Conservation (phyloP, 2,329 filamentous ascomycete genomes). For the Cordyceps pruinosa region DNA sequence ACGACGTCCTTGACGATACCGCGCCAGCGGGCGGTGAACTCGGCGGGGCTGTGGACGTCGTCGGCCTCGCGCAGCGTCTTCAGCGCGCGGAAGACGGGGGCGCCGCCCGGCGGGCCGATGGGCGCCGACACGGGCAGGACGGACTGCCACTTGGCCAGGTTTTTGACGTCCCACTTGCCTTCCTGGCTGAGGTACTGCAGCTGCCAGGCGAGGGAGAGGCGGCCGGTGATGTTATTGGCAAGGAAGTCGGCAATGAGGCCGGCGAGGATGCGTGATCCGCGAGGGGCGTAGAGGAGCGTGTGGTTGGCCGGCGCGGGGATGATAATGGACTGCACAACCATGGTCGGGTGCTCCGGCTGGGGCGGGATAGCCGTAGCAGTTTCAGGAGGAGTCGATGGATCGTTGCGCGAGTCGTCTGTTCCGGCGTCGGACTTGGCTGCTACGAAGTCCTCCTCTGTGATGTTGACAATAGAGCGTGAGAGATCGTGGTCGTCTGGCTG, state of each 20-base stretch:
- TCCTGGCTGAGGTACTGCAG: slow-evolving; percentile 79
- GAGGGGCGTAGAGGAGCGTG: slow-evolving; percentile 73
- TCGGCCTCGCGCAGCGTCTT: slow-evolving; percentile 92
- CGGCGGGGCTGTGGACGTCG: slow-evolving; percentile 66
- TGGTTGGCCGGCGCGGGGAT: slow-evolving; percentile 75
- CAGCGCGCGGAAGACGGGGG: slow-evolving; percentile 73
- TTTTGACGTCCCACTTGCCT: slow-evolving; percentile 98
- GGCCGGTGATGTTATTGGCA: slow-evolving; percentile 62
- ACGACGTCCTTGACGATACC: slow-evolving; percentile 66
- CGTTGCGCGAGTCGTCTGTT: slow-evolving; percentile 32
- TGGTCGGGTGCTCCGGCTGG: slow-evolving; percentile 41
- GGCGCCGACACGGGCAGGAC: slow-evolving; percentile 70
- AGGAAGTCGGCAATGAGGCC: slow-evolving; percentile 82
- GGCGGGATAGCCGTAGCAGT: slow-evolving; percentile 34
- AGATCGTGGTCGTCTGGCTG: slow-evolving; percentile 21
- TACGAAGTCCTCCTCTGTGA: slow-evolving; percentile 32
- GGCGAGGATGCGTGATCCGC: slow-evolving; percentile 67
- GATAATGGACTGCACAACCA: slow-evolving; percentile 59
- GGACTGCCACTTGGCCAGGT: slow-evolving; percentile 82
- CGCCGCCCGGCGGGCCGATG: slow-evolving; percentile 46
- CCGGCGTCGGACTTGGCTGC: slow-evolving; percentile 18
- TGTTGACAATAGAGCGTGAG: slow-evolving; percentile 40
- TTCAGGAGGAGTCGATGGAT: slow-evolving; percentile 42
- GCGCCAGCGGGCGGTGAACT: slow-evolving; percentile 64
- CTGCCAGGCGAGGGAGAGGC: slow-evolving; percentile 83